Conservation (phyloP, 164 flowering plant species). For the Sextonia rubra region DNA sequence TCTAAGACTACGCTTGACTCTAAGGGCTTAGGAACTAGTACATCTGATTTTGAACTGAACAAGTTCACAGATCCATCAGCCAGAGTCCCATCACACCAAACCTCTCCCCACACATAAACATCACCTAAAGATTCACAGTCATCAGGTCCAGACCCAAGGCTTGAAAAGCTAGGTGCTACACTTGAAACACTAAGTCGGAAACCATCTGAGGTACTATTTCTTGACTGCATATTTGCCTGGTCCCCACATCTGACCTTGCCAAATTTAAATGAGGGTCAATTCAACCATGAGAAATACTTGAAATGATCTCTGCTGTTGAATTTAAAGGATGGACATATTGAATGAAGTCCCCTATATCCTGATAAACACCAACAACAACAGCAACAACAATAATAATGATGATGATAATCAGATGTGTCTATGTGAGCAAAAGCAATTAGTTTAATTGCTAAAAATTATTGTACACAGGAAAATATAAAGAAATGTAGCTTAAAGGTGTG, state of each 20-base stretch:
- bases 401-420: not conserved
- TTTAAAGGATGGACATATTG: constrained; percentile 35
- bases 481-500: not conserved
- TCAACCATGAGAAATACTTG: constrained; percentile 33
- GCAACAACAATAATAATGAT: too few species aligned
- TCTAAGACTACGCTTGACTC: constrained; percentile 84
- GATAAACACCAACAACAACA: constrained; percentile 10
- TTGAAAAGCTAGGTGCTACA: constrained; percentile 75
- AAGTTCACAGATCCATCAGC: constrained; percentile 33
- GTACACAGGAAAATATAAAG: not conserved
- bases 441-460: not conserved
- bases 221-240: constrained; percentile 77
- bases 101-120: constrained; percentile 92
- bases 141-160: constrained; percentile 88
- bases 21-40: constrained; percentile 62
- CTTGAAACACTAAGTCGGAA: constrained; percentile 83
- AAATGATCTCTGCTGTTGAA: constrained; percentile 37
- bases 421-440: not conserved
- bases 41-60: constrained; percentile 45
- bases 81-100: constrained; percentile 55
- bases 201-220: constrained; percentile 71
- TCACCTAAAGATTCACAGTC: constrained; percentile 92
- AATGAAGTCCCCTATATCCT: constrained; percentile 32
- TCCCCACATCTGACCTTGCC: constrained; percentile 82
- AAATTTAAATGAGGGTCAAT: constrained; percentile 26